Conservation (phyloP, 1,284 basidiomycete species). For the Pseudozyma thailandica region DNA sequence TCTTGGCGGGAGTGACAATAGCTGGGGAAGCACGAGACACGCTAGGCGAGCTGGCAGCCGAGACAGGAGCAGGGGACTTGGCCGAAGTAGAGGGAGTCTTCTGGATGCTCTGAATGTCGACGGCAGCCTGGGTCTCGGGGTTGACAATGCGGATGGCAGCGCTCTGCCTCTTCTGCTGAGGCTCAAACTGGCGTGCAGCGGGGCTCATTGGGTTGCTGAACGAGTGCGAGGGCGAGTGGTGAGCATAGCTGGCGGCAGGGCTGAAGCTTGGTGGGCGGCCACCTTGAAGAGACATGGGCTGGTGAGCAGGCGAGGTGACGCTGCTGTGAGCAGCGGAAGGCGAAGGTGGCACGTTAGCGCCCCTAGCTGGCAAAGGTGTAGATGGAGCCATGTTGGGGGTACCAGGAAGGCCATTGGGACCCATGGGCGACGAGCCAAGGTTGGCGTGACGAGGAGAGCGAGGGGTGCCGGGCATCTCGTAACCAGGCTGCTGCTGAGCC, state of each 20-base stretch:
- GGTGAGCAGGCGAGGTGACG: conserved; percentile 50
- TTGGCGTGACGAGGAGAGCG: conserved; percentile 59
- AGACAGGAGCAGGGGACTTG: conserved; percentile 30
- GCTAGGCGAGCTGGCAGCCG: conserved; percentile 36
- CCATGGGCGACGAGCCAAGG: conserved; percentile 59
- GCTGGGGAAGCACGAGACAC: conserved; percentile 32
- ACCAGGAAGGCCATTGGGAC: conserved; percentile 51
- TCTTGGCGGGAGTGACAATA: conserved; percentile 43
- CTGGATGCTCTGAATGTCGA: conserved; percentile 60
- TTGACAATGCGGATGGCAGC: conserved; percentile 67
- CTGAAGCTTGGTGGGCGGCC: conserved; percentile 46
- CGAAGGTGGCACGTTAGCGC: conserved; percentile 46
- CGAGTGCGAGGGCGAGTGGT: conserved; percentile 59
- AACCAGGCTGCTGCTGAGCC: conserved; percentile 46
- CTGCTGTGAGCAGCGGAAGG: conserved; percentile 48
- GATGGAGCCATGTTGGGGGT: conserved; percentile 55
- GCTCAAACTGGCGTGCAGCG: conserved; percentile 65
- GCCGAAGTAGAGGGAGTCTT: conserved; percentile 30
- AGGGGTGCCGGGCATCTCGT: conserved; percentile 57
- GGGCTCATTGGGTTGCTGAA: conserved; percentile 66
- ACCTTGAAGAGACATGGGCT: conserved; percentile 45
- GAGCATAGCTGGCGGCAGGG: conserved; percentile 37
- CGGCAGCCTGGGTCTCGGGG: conserved; percentile 65
- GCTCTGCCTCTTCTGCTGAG: conserved; percentile 61
- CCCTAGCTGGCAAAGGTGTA: conserved; percentile 37